phyloP scores from a whole-genome alignment of 306 rosid genomes.

The Canavalia ensiformis region DNA sequence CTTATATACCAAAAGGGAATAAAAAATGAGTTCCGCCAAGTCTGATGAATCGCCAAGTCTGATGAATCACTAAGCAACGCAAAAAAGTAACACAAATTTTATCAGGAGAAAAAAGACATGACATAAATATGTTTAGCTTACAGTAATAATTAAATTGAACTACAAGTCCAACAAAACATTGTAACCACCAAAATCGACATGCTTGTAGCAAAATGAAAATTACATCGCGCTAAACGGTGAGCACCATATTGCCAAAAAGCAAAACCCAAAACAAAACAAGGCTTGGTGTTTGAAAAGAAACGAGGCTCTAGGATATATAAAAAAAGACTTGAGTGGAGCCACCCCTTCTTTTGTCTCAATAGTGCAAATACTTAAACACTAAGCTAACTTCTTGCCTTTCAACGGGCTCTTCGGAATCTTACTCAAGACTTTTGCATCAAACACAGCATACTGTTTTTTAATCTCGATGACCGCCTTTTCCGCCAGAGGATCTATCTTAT shows the following conservation, averaged over 20 bases:
- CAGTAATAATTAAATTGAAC: slow-evolving; percentile 25
- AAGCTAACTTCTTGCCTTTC: slow-evolving; percentile 72
- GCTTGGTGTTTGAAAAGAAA: slow-evolving; percentile 18
- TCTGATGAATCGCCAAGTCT: too few relatives aligned
- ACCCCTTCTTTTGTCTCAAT: background rate
- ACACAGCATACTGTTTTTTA: slow-evolving; percentile 74
- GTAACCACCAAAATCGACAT: slow-evolving; percentile 48
- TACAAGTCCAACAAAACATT: slow-evolving; percentile 40
- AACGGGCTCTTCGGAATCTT: slow-evolving; percentile 66
- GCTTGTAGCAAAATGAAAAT: slow-evolving; percentile 46
- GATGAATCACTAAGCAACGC: background rate
- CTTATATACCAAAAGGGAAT: too few relatives aligned
- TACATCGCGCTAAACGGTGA: slow-evolving; percentile 34
- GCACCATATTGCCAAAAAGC: slow-evolving; percentile 47
- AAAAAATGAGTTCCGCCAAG: too few relatives aligned
- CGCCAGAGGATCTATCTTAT: slow-evolving; percentile 72
- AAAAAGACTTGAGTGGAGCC: slow-evolving; percentile 33
- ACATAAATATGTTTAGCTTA: slow-evolving; percentile 30
- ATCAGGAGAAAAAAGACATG: background rate
- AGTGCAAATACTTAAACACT: slow-evolving; percentile 48
- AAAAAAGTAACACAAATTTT: background rate
- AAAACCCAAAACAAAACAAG: slow-evolving; percentile 44
- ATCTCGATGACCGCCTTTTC: slow-evolving; percentile 73
- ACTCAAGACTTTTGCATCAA: slow-evolving; percentile 79
- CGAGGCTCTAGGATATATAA: slow-evolving; percentile 29